These are phyloP conservation scores for Trichomonas gallinae DNA, from an alignment of 208 protist species.

Conservation along the genomic window DNA sequence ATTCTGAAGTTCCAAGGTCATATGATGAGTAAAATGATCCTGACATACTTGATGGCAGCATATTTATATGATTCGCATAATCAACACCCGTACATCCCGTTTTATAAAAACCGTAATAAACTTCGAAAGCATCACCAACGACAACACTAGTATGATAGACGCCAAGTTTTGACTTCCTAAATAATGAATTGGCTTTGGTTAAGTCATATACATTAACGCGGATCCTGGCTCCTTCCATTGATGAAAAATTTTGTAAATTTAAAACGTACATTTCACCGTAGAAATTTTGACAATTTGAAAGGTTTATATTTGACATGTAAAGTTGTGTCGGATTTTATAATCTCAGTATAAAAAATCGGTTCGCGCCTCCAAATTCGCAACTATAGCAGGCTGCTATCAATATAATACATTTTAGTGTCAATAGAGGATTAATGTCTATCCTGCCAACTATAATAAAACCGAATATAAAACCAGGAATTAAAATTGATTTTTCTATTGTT, in stretches of 20 bases:
- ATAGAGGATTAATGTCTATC: too few relatives aligned
- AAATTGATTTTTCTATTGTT: too few relatives aligned
- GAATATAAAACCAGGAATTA: too few relatives aligned
- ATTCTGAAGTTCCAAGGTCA: neutral
- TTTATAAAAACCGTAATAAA: neutral
- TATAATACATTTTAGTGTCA: too few relatives aligned
- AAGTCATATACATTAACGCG: neutral
- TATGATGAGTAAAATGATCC: neutral
- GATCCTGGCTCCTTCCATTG: neutral
- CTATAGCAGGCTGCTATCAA: too few relatives aligned
- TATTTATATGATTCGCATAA: neutral
- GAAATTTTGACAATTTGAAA: too few relatives aligned
- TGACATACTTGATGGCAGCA: neutral
- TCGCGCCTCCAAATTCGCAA: too few relatives aligned
- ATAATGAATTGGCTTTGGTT: neutral
- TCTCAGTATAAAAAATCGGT: too few relatives aligned
- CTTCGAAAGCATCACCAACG: neutral
- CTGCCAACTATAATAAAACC: too few relatives aligned
- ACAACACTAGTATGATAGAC: conserved; percentile 14
- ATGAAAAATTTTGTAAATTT: neutral
- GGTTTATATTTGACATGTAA: too few relatives aligned
- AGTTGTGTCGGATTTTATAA: too few relatives aligned
- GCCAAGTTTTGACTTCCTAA: neutral
- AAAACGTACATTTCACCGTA: too few relatives aligned
- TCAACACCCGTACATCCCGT: neutral